phyloP scores from a whole-genome alignment of 1,139 yeast species.

The Hyphopichia pseudoburtonii region DNA sequence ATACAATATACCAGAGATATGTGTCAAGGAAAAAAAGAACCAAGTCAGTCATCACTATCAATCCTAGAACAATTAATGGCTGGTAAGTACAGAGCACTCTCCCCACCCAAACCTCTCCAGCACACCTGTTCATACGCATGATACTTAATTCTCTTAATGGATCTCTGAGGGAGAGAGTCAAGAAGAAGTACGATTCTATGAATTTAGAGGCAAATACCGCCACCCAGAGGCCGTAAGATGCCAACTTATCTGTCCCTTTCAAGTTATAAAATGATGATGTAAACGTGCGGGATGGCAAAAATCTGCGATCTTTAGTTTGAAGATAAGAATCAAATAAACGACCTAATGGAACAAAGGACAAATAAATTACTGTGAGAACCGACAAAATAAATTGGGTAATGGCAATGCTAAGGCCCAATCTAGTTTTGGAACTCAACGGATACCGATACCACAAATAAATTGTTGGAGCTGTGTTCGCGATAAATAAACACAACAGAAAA shows the following conservation, averaged over 20 bases:
- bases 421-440: constrained; percentile 25
- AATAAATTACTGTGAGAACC: constrained; percentile 38
- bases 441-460: constrained; percentile 33
- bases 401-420: constrained; percentile 36
- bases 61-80: constrained; percentile 34
- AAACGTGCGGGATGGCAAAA: constrained; percentile 35
- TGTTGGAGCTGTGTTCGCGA: constrained; percentile 39
- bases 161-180: constrained; percentile 48
- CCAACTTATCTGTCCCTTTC: constrained; percentile 36
- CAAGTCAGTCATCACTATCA: constrained; percentile 43
- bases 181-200: constrained; percentile 50
- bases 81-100: constrained; percentile 38
- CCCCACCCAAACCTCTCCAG: constrained; percentile 47
- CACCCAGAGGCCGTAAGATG: constrained; percentile 50
- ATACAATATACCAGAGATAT: constrained; percentile 55
- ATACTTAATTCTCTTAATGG: constrained; percentile 48
- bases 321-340: constrained; percentile 34
- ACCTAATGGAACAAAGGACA: constrained; percentile 48
- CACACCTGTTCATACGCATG: constrained; percentile 40
- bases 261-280: constrained; percentile 36
- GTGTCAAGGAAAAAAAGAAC: constrained; percentile 54
- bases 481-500: constrained; percentile 26
- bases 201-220: constrained; percentile 47
- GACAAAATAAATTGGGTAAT: constrained; percentile 47
- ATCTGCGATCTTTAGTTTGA: constrained; percentile 20